These are phyloP conservation scores for Aurantiochytrium sp. DNA, from an alignment of 108 stramenopile genomes.

Conservation along the genomic window DNA sequence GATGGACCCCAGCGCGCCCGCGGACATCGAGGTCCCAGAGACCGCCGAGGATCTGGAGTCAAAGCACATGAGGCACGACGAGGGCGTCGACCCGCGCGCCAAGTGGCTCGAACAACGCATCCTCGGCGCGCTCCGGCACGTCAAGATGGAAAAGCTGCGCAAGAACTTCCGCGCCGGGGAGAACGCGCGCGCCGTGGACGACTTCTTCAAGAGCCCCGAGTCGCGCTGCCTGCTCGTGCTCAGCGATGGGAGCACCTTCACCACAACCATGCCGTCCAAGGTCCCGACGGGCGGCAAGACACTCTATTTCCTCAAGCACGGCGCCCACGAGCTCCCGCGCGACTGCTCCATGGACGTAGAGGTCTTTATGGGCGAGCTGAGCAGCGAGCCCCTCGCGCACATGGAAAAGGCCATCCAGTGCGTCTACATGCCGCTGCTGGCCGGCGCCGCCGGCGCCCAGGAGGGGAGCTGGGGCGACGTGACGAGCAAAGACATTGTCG, in stretches of 20 bases:
- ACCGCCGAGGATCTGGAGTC: not conserved
- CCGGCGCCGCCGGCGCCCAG: conserved; percentile 62
- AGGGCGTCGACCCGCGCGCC: not conserved
- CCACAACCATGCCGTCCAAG: not conserved
- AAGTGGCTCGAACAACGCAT: conserved; percentile 21
- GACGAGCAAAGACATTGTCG: conserved; percentile 70
- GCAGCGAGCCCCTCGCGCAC: conserved; percentile 64
- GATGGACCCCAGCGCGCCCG: not conserved
- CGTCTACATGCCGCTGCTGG: conserved; percentile 69
- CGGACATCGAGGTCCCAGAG: not conserved
- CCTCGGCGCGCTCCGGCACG: not conserved
- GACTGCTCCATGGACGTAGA: not conserved
- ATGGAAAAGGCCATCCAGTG: conserved; percentile 71
- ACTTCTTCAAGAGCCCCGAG: conserved; percentile 22
- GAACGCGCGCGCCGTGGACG: not conserved
- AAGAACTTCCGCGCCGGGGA: not conserved
- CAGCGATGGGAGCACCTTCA: not conserved
- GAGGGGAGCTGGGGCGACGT: conserved; percentile 78
- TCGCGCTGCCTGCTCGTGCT: not conserved
- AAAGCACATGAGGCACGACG: not conserved
- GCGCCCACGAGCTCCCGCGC: not conserved
- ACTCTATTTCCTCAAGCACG: conserved; percentile 31
- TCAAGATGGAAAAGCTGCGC: conserved; percentile 23
- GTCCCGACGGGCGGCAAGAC: not conserved
- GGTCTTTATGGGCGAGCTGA: not conserved